These are phyloP conservation scores for Zalaria sp. DNA, from an alignment of 2,329 filamentous ascomycete species.

Conservation along the genomic window DNA sequence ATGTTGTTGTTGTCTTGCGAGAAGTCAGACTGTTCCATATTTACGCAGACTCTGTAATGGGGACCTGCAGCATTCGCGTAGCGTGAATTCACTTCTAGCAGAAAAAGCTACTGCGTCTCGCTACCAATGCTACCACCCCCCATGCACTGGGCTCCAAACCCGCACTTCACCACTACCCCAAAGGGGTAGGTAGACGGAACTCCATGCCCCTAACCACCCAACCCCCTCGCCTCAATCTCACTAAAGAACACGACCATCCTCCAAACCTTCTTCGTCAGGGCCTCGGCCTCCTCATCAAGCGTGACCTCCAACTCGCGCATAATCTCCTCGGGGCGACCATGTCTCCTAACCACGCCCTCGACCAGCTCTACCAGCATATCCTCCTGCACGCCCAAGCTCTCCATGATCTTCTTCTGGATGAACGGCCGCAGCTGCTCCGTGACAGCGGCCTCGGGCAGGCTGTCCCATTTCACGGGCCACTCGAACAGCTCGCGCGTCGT, in stretches of 20 bases:
- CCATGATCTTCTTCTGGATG: conserved; percentile 95
- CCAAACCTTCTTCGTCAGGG: conserved; percentile 93
- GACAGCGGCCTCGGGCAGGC: conserved; percentile 67
- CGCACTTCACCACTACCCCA: no score
- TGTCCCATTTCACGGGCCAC: conserved; percentile 91
- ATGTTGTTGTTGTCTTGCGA: no score
- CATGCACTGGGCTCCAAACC: no score
- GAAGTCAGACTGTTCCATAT: no score
- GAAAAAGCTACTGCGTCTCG: no score
- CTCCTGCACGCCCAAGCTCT: conserved; percentile 91
- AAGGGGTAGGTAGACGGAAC: no score
- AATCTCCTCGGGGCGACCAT: conserved; percentile 61
- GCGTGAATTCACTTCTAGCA: no score
- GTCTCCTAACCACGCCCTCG: conserved; percentile 68
- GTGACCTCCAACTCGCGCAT: conserved; percentile 81
- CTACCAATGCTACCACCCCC: no score
- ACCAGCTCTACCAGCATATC: conserved; percentile 90
- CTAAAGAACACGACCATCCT: conserved; percentile 97
- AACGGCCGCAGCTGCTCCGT: conserved; percentile 82
- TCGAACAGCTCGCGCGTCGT: conserved; percentile 68
- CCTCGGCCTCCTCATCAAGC: conserved; percentile 87
- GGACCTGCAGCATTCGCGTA: no score
- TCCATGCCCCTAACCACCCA: conserved; percentile 21
- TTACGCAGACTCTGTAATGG: no score
- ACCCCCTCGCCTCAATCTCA: conserved; percentile 79